Conservation (phyloP, 352 stramenopile genomes). For the Phytophthora cryptogea region DNA sequence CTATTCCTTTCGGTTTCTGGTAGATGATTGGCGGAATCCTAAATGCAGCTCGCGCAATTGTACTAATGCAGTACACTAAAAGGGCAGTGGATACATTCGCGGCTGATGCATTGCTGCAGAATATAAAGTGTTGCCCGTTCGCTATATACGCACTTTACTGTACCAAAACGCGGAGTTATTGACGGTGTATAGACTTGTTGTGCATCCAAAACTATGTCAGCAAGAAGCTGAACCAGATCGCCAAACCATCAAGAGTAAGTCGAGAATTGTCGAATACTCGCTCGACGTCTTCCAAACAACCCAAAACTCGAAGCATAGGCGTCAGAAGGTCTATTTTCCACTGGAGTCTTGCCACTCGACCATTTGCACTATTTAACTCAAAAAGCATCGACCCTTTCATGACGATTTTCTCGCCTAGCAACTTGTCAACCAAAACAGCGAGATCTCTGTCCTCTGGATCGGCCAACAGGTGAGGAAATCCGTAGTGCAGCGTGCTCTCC, state of each 20-base stretch:
- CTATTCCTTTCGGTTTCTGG: no score
- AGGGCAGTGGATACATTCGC: no score
- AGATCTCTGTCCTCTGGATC: background rate
- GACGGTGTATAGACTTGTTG: no score
- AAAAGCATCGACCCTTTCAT: conserved; percentile 5
- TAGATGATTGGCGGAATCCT: no score
- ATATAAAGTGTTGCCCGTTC: no score
- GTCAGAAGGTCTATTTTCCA: conserved; percentile 2
- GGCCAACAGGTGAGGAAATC: conserved; percentile 6
- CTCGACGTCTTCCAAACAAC: conserved; percentile 7
- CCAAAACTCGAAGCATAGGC: conserved; percentile 1
- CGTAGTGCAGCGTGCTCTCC: background rate
- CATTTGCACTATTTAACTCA: background rate
- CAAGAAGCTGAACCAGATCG: background rate
- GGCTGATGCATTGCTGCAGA: no score
- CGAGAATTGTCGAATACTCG: conserved; percentile 3
- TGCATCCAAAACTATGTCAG: no score
- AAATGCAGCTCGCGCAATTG: no score
- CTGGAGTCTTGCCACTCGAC: conserved; percentile 1
- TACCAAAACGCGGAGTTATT: no score
- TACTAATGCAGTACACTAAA: no score
- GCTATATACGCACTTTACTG: no score
- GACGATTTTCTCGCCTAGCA: conserved; percentile 2
- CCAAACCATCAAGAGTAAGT: conserved; percentile 1
- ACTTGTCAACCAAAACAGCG: background rate